Percentiles rank a stretch among this genome's conserved stretches.
phyloP scores from a whole-genome alignment of 2,329 filamentous ascomycete genomes.

The Aspergillus tamarii region DNA sequence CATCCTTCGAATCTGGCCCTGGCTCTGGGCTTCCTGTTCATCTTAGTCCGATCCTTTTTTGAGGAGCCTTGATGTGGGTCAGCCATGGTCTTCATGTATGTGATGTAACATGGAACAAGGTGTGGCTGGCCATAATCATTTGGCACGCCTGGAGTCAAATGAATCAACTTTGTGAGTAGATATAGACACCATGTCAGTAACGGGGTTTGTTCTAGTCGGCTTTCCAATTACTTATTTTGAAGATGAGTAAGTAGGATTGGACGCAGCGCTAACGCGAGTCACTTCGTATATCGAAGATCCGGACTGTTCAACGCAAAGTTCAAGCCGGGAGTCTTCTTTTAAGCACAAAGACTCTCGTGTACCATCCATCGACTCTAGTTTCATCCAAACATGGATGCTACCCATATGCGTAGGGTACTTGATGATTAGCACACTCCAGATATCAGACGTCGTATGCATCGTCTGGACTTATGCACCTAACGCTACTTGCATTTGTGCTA shows the following conservation, averaged over 20 bases:
- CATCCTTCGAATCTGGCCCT: no score
- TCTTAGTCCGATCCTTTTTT: no score
- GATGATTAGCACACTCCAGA: not conserved
- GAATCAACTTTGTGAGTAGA: not conserved
- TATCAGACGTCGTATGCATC: not conserved
- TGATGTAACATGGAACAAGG: not conserved
- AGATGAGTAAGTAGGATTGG: not conserved
- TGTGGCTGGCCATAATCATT: not conserved
- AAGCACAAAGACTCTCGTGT: not conserved
- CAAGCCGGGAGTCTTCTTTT: not conserved
- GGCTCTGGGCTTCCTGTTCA: no score
- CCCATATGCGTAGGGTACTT: not conserved
- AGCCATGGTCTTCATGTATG: no score
- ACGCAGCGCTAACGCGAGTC: not conserved
- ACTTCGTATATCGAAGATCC: not conserved
- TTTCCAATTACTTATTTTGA: not conserved
- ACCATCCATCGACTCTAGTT: not conserved
- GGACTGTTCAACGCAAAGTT: not conserved
- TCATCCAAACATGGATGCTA: not conserved
- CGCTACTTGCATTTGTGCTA: not conserved
- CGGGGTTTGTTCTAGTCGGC: not conserved
- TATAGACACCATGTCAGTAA: not conserved
- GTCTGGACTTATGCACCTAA: not conserved
- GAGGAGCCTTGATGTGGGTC: no score
- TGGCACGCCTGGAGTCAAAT: not conserved